Percentiles rank a stretch among this genome's conserved stretches.
Evolutionary conservation across 1,139 yeast species (phyloP).

Genomic region (Diutina catenulata): DNA sequence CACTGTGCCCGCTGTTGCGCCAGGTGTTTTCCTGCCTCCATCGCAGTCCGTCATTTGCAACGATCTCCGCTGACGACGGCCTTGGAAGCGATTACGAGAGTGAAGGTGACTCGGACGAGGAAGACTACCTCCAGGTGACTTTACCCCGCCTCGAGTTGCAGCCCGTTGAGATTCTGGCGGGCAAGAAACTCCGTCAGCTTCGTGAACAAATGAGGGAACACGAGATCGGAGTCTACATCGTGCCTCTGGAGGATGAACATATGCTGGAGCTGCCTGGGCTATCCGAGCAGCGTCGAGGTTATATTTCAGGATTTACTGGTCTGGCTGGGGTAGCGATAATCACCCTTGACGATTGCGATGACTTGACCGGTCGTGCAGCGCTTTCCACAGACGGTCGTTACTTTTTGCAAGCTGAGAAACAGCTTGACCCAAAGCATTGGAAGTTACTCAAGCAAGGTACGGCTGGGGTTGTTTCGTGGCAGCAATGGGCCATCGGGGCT

Average conservation of each 20-base stretch:
- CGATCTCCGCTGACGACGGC: too few species aligned
- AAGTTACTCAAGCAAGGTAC: conserved; percentile 27
- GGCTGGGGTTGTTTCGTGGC: conserved; percentile 27
- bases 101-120: too few species aligned
- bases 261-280: conserved; percentile 42
- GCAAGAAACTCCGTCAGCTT: conserved; percentile 10
- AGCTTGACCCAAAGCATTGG: conserved; percentile 26
- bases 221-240: conserved; percentile 37
- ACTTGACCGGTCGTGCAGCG: conserved; percentile 28
- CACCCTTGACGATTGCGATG: conserved; percentile 23
- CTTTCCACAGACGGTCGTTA: conserved; percentile 49
- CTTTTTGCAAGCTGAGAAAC: conserved; percentile 35
- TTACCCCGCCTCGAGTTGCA: too few species aligned
- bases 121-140: too few species aligned
- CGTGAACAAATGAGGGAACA: conserved; percentile 29
- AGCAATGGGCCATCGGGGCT: conserved; percentile 25
- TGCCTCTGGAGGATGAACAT: conserved; percentile 53
- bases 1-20: too few species aligned
- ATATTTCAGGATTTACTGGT: conserved; percentile 42
- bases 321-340: conserved; percentile 46
- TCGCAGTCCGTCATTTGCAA: too few species aligned
- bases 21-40: too few species aligned
- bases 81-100: too few species aligned
- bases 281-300: conserved; percentile 40
- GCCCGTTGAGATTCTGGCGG: too few species aligned